phyloP scores from a whole-genome alignment of 371 early-diverging fungal genomes.

The Thermomucor indicae-seudaticae region DNA sequence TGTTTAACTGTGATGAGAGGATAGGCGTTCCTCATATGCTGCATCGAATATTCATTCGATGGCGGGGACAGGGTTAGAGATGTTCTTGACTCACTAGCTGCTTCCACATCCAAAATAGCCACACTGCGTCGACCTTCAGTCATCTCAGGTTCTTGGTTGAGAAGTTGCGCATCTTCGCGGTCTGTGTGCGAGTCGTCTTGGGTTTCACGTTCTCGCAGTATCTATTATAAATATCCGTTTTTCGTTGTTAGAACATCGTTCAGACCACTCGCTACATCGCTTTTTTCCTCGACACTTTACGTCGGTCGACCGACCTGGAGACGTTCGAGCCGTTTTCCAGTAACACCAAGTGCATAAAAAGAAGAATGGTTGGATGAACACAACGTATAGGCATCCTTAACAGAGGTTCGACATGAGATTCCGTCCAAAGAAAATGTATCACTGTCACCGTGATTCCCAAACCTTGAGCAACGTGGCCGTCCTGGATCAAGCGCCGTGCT shows the following conservation, averaged over 20 bases:
- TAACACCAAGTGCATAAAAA: slow-evolving; percentile 41
- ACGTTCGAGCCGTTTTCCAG: slow-evolving; percentile 28
- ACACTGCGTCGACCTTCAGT: slow-evolving; percentile 5
- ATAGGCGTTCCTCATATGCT: slow-evolving; percentile 5
- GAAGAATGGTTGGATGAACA: slow-evolving; percentile 33
- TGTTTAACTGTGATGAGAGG: slow-evolving; percentile 46
- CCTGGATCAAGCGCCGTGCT: slow-evolving; percentile 14
- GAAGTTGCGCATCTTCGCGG: slow-evolving; percentile 1
- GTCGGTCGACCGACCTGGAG: slow-evolving; percentile 25
- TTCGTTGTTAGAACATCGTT: no score
- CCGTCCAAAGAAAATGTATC: no score
- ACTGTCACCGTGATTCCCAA: no score
- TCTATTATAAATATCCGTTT: no score
- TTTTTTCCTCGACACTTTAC: slow-evolving; percentile 1
- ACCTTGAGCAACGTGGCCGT: slow-evolving; percentile 36
- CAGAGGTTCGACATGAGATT: no score
- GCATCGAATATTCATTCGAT: no score
- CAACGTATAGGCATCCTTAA: slow-evolving; percentile 21
- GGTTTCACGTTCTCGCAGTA: no score
- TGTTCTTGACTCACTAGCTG: slow-evolving; percentile 12
- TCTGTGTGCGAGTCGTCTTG: slow-evolving; percentile 4
- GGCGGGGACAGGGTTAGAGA: no score
- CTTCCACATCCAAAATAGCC: slow-evolving; percentile 18
- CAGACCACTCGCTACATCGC: no score
- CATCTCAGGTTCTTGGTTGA: neutral